Evolutionary conservation across 2,329 filamentous ascomycete genomes (phyloP), one percentile per base, ranked within the genome.

Genomic region (Beauveria sp.): DNA sequence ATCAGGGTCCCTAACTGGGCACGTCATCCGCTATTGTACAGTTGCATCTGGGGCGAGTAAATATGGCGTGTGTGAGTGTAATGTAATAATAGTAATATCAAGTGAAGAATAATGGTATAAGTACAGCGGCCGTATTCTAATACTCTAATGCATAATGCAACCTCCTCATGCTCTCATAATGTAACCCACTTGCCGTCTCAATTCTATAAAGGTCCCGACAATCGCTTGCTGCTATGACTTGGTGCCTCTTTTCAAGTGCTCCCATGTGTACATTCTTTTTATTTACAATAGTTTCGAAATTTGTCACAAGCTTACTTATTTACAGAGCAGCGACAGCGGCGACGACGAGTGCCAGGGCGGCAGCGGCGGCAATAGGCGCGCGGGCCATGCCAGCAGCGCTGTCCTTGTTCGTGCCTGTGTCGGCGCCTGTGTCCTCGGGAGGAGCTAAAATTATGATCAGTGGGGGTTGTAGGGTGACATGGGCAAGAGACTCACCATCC

Each of bases 401-500:
- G 26, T 46, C 42, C 46, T 50, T 50, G 10, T 22, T n/a, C 5
- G 46, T 28, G 10, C 34, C 28, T 20, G 31, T 34, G 31, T 34
- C 31, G 45, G 24, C 14, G 42, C 10, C 22, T 10, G n/a, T 31
- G 0, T 53, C 56, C 31, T 43, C 50, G 9, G 42, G 2, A 56
- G 56, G 61, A n/a, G 55, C 61, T 63, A n/a, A 3, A 42, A 16
- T 18, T 5, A 20, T 9, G 24, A 14, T 60, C 3, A 62, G 46
- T n/a, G 8, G 22, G 6, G 2, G n/a, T 54, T 6, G 24, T 3
- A 12, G 40, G 6, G 3, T 46, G n/a, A 24, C 56, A 65, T 3
- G 65, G 66, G 62, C 68, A 67, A 66, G 75, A 20, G 49, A 66
- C 70, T 66, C 67, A 70, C 75, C 72, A 43, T 69, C 68, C 60